A percentile compares a stretch with the other conserved stretches of the same genome.
Evolutionary conservation across 106 monocot genomes (phyloP).

Genomic region (Iris macrosiphon): DNA sequence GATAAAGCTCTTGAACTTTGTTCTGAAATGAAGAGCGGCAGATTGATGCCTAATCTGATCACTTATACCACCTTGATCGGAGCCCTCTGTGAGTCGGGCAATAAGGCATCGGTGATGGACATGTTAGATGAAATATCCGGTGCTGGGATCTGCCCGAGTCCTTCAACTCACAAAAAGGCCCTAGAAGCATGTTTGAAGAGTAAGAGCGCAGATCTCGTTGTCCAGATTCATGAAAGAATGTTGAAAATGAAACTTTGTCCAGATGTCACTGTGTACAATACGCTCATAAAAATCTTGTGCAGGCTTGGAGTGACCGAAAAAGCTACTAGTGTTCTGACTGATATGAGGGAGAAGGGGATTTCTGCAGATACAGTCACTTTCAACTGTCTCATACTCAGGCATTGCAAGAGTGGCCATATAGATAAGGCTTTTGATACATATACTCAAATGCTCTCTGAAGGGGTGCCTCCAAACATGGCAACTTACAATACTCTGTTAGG

Average conservation of each 20-base stretch:
- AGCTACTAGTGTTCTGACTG: constrained; percentile 38
- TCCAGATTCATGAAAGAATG: constrained; percentile 46
- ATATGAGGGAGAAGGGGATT: constrained; percentile 62
- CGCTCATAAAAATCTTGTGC: constrained; percentile 64
- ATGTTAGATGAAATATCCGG: constrained; percentile 61
- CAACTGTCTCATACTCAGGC: constrained; percentile 70
- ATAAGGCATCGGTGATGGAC: constrained; percentile 32
- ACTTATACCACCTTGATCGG: constrained; percentile 59
- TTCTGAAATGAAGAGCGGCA: constrained; percentile 57
- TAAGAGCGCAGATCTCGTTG: constrained; percentile 42
- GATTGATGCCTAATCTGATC: constrained; percentile 52
- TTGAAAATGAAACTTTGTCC: constrained; percentile 50
- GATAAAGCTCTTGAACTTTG: constrained; percentile 43
- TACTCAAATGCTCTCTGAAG: constrained; percentile 45
- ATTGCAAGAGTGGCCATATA: constrained; percentile 60
- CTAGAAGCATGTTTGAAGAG: constrained; percentile 43
- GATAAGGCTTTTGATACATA: constrained; percentile 57
- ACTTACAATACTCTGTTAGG: constrained; percentile 73
- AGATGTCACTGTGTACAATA: constrained; percentile 48
- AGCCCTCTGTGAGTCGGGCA: constrained; percentile 32
- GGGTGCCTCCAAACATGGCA: constrained; percentile 47
- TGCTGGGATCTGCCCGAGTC: constrained; percentile 31
- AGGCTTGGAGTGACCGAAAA: constrained; percentile 57
- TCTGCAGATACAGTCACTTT: constrained; percentile 44
- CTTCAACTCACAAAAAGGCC: constrained; percentile 45